These are phyloP conservation scores for Botrytis byssoidea DNA, from an alignment of 2,329 filamentous ascomycete species.

Conservation along the genomic window DNA sequence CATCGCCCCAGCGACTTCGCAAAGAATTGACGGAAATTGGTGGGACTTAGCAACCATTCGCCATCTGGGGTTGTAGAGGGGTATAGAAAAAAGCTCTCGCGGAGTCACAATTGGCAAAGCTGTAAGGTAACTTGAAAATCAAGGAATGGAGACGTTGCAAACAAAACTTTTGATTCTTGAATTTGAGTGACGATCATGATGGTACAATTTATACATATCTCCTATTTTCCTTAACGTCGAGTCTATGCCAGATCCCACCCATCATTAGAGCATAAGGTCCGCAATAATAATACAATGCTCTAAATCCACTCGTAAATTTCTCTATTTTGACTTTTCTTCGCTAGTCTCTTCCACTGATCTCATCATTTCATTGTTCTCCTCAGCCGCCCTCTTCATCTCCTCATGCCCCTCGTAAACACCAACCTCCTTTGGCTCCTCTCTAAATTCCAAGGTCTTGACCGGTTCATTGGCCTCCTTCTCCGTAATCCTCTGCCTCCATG, in stretches of 20 bases:
- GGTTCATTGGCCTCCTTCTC: constrained; percentile 49
- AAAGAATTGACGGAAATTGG: neutral
- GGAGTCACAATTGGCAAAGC: neutral
- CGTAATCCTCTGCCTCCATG: constrained; percentile 56
- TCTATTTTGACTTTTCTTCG: neutral
- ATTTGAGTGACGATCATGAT: constrained; percentile 12
- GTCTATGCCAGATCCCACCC: neutral
- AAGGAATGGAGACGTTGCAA: neutral
- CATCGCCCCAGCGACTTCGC: neutral
- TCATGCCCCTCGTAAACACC: constrained; percentile 5
- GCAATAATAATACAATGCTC: constrained; percentile 5
- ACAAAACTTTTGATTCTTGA: neutral
- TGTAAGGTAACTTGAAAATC: neutral
- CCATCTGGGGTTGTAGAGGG: neutral
- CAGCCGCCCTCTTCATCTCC: neutral
- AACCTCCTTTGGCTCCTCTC: constrained; percentile 10
- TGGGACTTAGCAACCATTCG: neutral
- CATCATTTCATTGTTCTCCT: neutral
- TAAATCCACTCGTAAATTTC: neutral
- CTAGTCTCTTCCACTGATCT: neutral
- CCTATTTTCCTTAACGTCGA: neutral
- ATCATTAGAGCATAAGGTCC: neutral
- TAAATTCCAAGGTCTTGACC: constrained; percentile 47
- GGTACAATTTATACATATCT: neutral
- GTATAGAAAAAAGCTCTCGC: neutral